These are phyloP conservation scores for Cercospora sojina DNA, from an alignment of 2,329 filamentous ascomycete genomes.

Conservation along the genomic window DNA sequence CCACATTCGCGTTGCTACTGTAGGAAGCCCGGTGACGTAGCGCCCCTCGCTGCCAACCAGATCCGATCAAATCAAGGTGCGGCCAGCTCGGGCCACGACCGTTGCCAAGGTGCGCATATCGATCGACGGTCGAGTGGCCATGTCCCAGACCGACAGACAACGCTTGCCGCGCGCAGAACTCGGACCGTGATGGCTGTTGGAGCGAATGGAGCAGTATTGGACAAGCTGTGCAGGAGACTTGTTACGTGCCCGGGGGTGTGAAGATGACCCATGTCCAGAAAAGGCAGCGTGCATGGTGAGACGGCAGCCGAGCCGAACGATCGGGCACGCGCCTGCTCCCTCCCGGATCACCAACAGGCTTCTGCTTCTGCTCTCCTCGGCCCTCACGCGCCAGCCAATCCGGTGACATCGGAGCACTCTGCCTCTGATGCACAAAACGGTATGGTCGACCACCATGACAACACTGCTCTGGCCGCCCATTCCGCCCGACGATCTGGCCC, in stretches of 20 bases:
- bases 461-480: slow-evolving; percentile 62
- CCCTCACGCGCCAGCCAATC: background rate
- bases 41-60: background rate
- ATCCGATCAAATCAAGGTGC: background rate
- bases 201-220: background rate
- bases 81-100: background rate
- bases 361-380: background rate
- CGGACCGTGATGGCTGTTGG: background rate
- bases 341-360: slow-evolving; percentile 3
- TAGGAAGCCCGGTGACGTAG: background rate
- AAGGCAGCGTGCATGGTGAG: background rate
- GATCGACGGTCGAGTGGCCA: background rate
- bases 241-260: no score
- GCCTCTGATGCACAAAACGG: background rate
- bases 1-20: background rate
- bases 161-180: background rate
- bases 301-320: background rate
- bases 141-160: background rate
- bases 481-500: slow-evolving; percentile 50
- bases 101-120: slow-evolving; percentile 1
- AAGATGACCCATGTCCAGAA: background rate
- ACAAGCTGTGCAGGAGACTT: no score
- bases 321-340: slow-evolving; percentile 2
- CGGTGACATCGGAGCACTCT: background rate
- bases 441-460: slow-evolving; percentile 51